Conservation (phyloP, 2,329 filamentous ascomycete species). For the Beauveria caledonica region DNA sequence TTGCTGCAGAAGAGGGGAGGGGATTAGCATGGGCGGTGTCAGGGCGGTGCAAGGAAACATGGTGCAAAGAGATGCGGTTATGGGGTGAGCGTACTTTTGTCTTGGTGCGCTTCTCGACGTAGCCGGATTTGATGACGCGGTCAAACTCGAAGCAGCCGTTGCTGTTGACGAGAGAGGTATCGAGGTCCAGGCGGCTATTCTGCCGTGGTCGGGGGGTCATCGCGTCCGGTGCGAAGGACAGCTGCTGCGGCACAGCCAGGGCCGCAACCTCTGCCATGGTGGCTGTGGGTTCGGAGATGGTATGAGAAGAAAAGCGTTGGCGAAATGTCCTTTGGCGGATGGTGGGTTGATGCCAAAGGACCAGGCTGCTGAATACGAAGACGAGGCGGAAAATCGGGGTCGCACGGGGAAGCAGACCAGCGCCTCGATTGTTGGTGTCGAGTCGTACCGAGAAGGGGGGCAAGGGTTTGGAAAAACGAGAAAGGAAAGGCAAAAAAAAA, state of each 20-base stretch:
- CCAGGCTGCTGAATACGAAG: background rate
- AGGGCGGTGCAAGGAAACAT: slow-evolving; percentile 13
- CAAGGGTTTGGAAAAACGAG: background rate
- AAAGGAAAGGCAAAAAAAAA: background rate
- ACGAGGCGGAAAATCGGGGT: background rate
- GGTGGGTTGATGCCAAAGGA: background rate
- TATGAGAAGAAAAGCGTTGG: background rate
- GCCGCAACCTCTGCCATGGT: slow-evolving; percentile 9
- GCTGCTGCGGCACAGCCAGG: slow-evolving; percentile 3
- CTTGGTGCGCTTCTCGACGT: slow-evolving; percentile 82
- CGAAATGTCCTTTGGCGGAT: background rate
- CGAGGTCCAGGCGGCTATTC: slow-evolving; percentile 32
- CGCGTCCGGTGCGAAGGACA: slow-evolving; percentile 11
- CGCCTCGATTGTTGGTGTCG: background rate
- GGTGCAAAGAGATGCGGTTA: too few relatives aligned
- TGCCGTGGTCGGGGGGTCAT: slow-evolving; percentile 17
- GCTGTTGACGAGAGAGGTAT: slow-evolving; percentile 79
- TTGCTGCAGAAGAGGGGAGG: slow-evolving; percentile 42
- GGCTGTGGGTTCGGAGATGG: background rate
- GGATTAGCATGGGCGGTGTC: background rate
- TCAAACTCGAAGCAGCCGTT: slow-evolving; percentile 96
- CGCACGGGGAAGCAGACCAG: background rate
- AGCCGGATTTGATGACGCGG: slow-evolving; percentile 82
- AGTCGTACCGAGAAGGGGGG: background rate
- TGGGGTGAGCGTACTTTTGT: slow-evolving; percentile 61